Base-by-base conservation (phyloP, 306 rosid species). In the Trifolium pratense region DNA sequence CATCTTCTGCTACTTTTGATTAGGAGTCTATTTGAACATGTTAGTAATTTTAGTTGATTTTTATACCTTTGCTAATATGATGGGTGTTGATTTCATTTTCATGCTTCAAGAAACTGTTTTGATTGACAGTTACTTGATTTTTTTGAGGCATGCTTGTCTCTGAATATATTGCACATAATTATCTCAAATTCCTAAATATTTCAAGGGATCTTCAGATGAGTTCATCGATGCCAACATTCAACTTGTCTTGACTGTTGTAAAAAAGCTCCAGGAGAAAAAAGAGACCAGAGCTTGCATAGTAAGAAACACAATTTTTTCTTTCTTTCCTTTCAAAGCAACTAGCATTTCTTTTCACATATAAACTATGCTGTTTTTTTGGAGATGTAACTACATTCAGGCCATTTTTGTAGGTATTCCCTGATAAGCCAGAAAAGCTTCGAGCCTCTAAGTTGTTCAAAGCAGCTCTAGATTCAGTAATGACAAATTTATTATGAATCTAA, bases 201-300 rank as follows among this genome's bases (percentile, higher is more conserved):
- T 89, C 87, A 91, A 93, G 98, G 97, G 98, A 79, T 93, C 98
- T 85, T 93, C 98, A 91, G 98, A 93, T 93, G 98, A 91, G 12
- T 93, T 89, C 92, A 93, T 83, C 77, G 98, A 93, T 84, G 97
- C 98, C 73, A 93, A 93, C 79, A 81, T 91, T 84, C 98, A 93
- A 84, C 87, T 93, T 68, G 94, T 85, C 56, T 85, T 93, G 86
- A 87, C 98, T 76, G 89, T 93, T 77, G 96, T 90, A 17, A 87
- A 85, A 81, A 93, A 89, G 86, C 96, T 93, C 71, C 86, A 75
- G 72, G 96, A 83, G 68, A 93, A 66, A 75, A 85, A n/a, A 78
- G 90, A 90, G 78, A 84, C 84, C 40, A 84, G 87, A 78, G 90
- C 84, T 78, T 87, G 92, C 81, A 85, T 93, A 29, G 98, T 93